A percentile compares a stretch with the other conserved stretches of the same genome.
phyloP scores from a whole-genome alignment of 345 rosid genomes.

The Litchi chinensis region DNA sequence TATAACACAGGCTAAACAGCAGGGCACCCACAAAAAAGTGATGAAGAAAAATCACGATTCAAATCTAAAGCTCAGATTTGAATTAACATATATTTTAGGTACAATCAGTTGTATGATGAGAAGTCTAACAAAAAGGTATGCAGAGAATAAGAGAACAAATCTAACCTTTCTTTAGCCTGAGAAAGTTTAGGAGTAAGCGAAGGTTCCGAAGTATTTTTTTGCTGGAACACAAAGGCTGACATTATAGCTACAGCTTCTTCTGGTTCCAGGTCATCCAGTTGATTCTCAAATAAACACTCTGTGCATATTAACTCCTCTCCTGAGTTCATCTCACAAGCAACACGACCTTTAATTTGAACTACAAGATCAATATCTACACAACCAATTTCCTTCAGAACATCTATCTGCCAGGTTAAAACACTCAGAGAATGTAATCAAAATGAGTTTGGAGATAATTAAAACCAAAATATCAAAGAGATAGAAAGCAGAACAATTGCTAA shows the following conservation, averaged over 20 bases:
- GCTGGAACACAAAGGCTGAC: conserved; percentile 99
- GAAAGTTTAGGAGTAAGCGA: conserved; percentile 77
- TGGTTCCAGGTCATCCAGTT: conserved; percentile 85
- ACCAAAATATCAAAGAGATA: conserved; percentile 16
- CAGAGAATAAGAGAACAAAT: neutral
- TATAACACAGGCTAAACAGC: neutral
- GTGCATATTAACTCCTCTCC: conserved; percentile 97
- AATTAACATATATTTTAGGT: neutral
- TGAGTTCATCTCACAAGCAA: conserved; percentile 98
- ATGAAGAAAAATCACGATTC: conserved; percentile 1
- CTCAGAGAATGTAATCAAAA: conserved; percentile 13
- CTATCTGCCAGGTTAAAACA: conserved; percentile 59
- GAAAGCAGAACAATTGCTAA: conserved; percentile 1
- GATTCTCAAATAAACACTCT: conserved; percentile 93
- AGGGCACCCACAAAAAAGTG: neutral
- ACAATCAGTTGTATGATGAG: neutral
- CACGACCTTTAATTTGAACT: conserved; percentile 96
- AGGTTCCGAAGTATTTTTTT: conserved; percentile 83
- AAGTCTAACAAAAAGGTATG: neutral
- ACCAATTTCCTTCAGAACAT: conserved; percentile 84
- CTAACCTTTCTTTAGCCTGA: conserved; percentile 73
- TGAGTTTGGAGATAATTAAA: conserved; percentile 18
- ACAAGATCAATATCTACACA: conserved; percentile 88
- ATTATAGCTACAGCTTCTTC: conserved; percentile 98
- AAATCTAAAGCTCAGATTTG: conserved; percentile 1